Percentiles rank a stretch among this genome's conserved stretches.
Evolutionary conservation across 768 basidiomycete species (phyloP).

Genomic region (Strobilomyces echinocephalus): DNA sequence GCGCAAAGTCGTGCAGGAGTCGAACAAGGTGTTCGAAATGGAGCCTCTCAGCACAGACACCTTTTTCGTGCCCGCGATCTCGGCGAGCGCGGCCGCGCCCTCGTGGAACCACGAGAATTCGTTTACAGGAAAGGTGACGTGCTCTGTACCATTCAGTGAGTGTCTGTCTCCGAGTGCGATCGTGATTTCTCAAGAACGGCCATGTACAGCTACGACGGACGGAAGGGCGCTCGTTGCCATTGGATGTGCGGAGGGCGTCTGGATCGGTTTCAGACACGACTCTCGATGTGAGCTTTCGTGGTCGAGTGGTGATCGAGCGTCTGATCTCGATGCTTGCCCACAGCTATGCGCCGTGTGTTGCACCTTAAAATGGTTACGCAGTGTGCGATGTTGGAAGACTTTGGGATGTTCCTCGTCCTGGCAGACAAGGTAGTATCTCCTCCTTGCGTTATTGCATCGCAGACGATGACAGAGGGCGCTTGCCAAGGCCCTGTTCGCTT

Average conservation of each 20-base stretch:
- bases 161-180: neutral
- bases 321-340: slow-evolving; percentile 9
- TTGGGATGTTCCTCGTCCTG: slow-evolving; percentile 92
- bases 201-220: slow-evolving; percentile 65
- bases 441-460: neutral
- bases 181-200: slow-evolving; percentile 5
- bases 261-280: slow-evolving; percentile 90
- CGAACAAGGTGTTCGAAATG: slow-evolving; percentile 92
- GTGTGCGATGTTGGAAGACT: slow-evolving; percentile 93
- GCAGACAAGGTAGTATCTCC: slow-evolving; percentile 73
- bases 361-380: slow-evolving; percentile 93
- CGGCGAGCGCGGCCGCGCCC: slow-evolving; percentile 41
- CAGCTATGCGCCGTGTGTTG: slow-evolving; percentile 88
- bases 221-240: slow-evolving; percentile 84
- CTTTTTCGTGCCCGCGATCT: slow-evolving; percentile 71
- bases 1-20: slow-evolving; percentile 83
- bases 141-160: slow-evolving; percentile 88
- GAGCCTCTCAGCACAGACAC: slow-evolving; percentile 87
- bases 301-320: neutral
- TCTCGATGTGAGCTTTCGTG: slow-evolving; percentile 55
- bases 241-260: slow-evolving; percentile 93
- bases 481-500: slow-evolving; percentile 77
- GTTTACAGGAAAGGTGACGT: slow-evolving; percentile 83
- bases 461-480: neutral
- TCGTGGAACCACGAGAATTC: slow-evolving; percentile 67